Conservation (phyloP, 192 early-diverging fungal genomes). For the Backusella tarrabulga region DNA sequence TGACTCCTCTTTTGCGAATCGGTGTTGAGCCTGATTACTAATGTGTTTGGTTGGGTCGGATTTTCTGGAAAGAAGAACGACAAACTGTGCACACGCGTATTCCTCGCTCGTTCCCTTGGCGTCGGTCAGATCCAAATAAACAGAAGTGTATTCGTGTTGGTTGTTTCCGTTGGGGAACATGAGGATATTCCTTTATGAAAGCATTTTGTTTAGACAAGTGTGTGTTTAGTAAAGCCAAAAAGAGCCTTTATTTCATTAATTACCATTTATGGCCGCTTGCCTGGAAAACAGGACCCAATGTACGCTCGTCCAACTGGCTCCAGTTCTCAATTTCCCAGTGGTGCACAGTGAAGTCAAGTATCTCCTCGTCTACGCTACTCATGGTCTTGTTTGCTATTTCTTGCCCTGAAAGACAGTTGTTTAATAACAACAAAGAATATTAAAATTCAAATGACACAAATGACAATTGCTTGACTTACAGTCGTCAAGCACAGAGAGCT, state of each 20-base stretch:
- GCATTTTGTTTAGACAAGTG: background rate
- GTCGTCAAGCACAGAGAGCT: conserved; percentile 18
- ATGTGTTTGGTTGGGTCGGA: conserved; percentile 58
- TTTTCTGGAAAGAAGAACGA: conserved; percentile 71
- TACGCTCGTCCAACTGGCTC: conserved; percentile 1
- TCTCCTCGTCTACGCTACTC: background rate
- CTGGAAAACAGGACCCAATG: conserved; percentile 2
- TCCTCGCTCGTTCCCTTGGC: conserved; percentile 61
- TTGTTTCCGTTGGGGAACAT: conserved; percentile 92
- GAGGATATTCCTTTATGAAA: conserved; percentile 67
- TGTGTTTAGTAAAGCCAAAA: no score
- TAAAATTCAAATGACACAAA: background rate
- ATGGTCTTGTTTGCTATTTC: background rate
- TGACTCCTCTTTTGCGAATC: conserved; percentile 75
- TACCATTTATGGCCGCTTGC: conserved; percentile 22
- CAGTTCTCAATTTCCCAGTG: conserved; percentile 9
- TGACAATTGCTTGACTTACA: conserved; percentile 2
- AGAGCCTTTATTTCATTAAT: background rate
- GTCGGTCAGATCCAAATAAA: conserved; percentile 87
- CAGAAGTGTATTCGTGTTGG: conserved; percentile 60
- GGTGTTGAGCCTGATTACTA: conserved; percentile 67
- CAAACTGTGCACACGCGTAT: conserved; percentile 83
- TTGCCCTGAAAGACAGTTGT: background rate
- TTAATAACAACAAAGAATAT: no score
- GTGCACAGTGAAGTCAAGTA: background rate